Base-by-base conservation (phyloP, 306 rosid genomes). In the Lathyrus tuberosus region DNA sequence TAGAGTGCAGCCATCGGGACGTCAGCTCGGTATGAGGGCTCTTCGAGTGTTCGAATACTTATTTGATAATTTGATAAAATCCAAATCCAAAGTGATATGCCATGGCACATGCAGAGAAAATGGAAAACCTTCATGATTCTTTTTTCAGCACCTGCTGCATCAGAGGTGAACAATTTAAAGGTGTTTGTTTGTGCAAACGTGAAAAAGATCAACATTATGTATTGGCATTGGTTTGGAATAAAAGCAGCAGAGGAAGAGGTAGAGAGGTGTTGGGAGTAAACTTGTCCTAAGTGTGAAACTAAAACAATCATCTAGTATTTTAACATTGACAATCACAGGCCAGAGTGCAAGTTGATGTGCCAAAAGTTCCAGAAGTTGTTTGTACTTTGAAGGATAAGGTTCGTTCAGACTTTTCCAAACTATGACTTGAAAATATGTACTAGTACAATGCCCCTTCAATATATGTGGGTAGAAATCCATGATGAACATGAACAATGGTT, bases 331-430 rank as follows among this genome's bases (percentile, higher is more conserved):
- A n/a, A n/a, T 66, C 78, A 78, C 66, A 80, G 66, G 28, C 76
- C 67, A 70, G 78, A 69, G 62, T 52, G 69, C 77, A 68, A 51
- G 58, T 24, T 57, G 81, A 69, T 61, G 57, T 44, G 42, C 41
- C 73, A 54, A 61, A 60, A 75, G 77, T 24, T 64, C 74, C 81
- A 5, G 76, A 49, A 49, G 24, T 77, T 59, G 71, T 83, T 71
- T 86, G 90, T 68, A 77, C 84, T 33, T 40, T 10, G 90, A 70
- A 79, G 84, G 88, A 93, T 88, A 79, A 73, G 88, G 48, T 70
- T 73, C 59, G 59, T 24, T 65, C 51, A 61, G 10, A 48, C 73
- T 49, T 43, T 54, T 54, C 61, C 40, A 61, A 35, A 38, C 57
- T 46, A 48, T 76, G 43, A 65, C 40, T 47, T 16, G 14, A 26